These are phyloP conservation scores for Moesziomyces globuligerus DNA, from an alignment of 1,284 basidiomycete genomes.

Conservation along the genomic window DNA sequence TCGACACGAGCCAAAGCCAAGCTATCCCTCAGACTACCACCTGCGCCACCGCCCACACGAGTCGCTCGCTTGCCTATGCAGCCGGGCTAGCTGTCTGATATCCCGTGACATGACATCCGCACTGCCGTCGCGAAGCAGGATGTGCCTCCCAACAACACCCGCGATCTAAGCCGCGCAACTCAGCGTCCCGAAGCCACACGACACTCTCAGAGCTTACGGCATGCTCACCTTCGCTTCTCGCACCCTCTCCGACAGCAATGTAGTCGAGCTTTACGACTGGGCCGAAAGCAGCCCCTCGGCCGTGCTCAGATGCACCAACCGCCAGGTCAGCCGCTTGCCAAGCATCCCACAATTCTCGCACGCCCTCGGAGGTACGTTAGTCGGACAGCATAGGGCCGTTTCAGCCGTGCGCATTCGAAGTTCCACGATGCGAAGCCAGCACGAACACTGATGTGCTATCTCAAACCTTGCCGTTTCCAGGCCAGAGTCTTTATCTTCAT, in stretches of 20 bases:
- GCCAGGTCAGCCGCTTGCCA: conserved; percentile 18
- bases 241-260: conserved; percentile 19
- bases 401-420: too few species aligned
- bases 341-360: conserved; percentile 16
- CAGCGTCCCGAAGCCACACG: neutral
- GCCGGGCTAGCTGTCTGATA: too few species aligned
- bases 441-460: too few species aligned
- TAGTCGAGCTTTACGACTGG: conserved; percentile 36
- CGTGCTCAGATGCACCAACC: conserved; percentile 35
- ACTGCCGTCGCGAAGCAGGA: neutral
- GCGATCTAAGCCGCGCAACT: neutral
- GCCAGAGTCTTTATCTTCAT: conserved; percentile 25
- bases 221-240: conserved; percentile 14
- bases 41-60: neutral
- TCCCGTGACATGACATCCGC: too few species aligned
- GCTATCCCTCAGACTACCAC: neutral
- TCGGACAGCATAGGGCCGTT: neutral
- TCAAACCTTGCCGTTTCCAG: neutral
- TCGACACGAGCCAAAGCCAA: neutral
- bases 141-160: neutral
- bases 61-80: too few species aligned
- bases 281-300: conserved; percentile 14
- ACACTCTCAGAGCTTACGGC: neutral
- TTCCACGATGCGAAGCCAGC: too few species aligned
- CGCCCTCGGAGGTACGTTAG: conserved; percentile 28